Percentiles rank a stretch among this genome's conserved stretches.
Conservation (phyloP, 192 early-diverging fungal species). For the Piromyces finnis region DNA sequence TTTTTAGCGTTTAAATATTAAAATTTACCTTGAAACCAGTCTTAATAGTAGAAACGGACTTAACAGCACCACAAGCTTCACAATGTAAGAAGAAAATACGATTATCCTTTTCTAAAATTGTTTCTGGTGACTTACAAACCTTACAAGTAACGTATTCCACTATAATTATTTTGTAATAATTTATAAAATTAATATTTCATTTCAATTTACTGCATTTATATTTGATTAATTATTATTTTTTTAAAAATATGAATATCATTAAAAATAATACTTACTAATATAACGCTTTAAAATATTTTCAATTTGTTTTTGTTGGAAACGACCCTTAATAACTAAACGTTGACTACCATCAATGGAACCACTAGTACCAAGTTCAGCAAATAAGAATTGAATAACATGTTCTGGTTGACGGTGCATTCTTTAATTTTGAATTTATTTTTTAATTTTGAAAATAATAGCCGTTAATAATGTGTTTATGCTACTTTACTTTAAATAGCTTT, state of each 20-base stretch:
- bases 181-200: constrained; percentile 2
- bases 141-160: constrained; percentile 98
- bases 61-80: constrained; percentile 83
- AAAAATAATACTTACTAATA: constrained; percentile 39
- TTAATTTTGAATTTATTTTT: not conserved
- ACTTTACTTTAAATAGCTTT: too few relatives aligned
- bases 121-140: constrained; percentile 91
- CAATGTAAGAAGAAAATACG: constrained; percentile 93
- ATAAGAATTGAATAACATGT: constrained; percentile 94
- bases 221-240: too few relatives aligned
- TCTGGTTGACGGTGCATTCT: constrained; percentile 88
- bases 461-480: too few relatives aligned
- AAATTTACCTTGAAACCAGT: constrained; percentile 69
- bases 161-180: not conserved
- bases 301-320: constrained; percentile 97
- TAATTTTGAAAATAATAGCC: too few relatives aligned
- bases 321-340: constrained; percentile 87
- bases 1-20: too few relatives aligned
- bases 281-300: constrained; percentile 94
- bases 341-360: constrained; percentile 84
- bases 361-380: constrained; percentile 95
- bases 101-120: constrained; percentile 86
- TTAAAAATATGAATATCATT: too few relatives aligned
- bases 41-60: constrained; percentile 92
- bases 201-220: too few relatives aligned